Evolutionary conservation across 2,329 filamentous ascomycete species (phyloP).

Genomic region (Xylariaceae sp.): DNA sequence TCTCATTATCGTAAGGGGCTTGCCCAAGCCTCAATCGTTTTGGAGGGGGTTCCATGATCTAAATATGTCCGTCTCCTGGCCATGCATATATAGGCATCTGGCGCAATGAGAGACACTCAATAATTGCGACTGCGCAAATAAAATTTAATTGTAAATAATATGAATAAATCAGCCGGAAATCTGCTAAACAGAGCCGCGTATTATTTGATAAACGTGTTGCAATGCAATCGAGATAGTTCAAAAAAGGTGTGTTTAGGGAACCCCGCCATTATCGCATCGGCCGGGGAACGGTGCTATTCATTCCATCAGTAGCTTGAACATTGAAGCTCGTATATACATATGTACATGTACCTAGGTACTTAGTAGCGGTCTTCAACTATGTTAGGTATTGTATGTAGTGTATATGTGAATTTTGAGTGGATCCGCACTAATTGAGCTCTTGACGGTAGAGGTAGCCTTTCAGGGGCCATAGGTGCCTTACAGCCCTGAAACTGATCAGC

Average conservation of each 20-base stretch:
- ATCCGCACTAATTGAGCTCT: too few relatives aligned
- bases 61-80: background rate
- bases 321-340: too few relatives aligned
- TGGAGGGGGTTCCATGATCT: conserved; percentile 57
- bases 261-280: background rate
- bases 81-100: conserved; percentile 6
- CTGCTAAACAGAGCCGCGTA: background rate
- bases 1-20: conserved; percentile 37
- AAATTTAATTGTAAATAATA: background rate
- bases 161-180: background rate
- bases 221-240: background rate
- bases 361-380: background rate
- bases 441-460: background rate
- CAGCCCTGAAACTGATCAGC: conserved; percentile 19
- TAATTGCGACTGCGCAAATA: background rate
- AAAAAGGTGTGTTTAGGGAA: background rate
- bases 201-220: background rate
- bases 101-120: background rate
- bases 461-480: conserved; percentile 12
- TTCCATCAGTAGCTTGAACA: too few relatives aligned
- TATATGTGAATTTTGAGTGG: too few relatives aligned
- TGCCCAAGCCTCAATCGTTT: conserved; percentile 64
- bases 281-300: background rate
- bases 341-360: background rate
- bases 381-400: too few relatives aligned